These are phyloP conservation scores for Mortierella sp. DNA, from an alignment of 371 early-diverging fungal species.

Conservation along the genomic window DNA sequence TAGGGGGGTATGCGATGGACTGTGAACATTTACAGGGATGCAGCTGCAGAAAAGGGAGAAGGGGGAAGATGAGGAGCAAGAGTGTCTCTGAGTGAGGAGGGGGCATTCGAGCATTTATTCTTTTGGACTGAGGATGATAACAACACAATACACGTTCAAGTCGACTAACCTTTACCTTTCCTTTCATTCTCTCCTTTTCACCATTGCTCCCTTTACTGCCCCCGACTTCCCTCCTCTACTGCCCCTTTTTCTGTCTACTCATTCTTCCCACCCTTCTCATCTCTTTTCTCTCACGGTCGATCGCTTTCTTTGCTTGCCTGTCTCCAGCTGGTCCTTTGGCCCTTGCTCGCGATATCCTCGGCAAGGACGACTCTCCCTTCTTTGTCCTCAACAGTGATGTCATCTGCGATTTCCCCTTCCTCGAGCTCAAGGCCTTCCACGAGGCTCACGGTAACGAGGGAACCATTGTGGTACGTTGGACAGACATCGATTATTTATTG, in stretches of 20 bases:
- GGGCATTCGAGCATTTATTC: background rate
- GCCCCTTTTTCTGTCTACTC: background rate
- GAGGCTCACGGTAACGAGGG: constrained; percentile 91
- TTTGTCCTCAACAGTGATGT: constrained; percentile 99
- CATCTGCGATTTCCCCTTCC: constrained; percentile 98
- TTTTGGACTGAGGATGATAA: background rate
- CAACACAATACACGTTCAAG: background rate
- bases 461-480: constrained; percentile 84
- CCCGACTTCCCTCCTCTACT: background rate
- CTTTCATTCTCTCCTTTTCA: background rate
- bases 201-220: background rate
- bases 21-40: background rate
- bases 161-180: background rate
- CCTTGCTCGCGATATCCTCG: constrained; percentile 92
- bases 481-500: background rate
- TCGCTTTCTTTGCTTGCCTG: background rate
- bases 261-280: background rate
- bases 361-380: constrained; percentile 93
- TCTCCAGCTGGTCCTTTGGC: constrained; percentile 95
- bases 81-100: background rate
- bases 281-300: constrained; percentile 3
- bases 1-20: background rate
- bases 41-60: too few species aligned
- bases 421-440: constrained; percentile 90
- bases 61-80: too few species aligned